phyloP scores from a whole-genome alignment of 306 rosid species.

The Potentilla sterilis region DNA sequence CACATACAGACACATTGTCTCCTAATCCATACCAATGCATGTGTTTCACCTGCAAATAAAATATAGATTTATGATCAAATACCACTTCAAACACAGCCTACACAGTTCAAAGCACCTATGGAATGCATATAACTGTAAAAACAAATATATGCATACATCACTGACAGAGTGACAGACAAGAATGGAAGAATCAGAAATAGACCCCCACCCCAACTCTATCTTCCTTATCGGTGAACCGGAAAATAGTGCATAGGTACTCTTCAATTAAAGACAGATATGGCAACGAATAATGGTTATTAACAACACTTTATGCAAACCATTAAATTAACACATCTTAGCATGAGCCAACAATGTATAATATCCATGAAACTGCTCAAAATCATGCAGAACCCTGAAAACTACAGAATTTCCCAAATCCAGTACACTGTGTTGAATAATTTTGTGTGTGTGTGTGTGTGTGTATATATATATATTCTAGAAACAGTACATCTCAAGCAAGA shows the following conservation, averaged over 20 bases:
- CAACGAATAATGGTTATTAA: neutral
- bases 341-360: neutral
- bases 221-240: too few species aligned
- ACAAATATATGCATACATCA: neutral
- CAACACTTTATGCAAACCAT: neutral
- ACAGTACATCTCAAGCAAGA: neutral
- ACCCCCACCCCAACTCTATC: too few species aligned
- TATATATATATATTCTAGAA: too few species aligned
- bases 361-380: neutral
- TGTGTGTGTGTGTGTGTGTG: neutral
- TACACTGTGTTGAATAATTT: neutral
- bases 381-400: neutral
- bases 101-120: neutral
- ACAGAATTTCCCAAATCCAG: neutral
- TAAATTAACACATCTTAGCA: neutral
- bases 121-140: neutral
- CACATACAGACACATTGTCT: slow-evolving; percentile 75
- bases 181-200: neutral
- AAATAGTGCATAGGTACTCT: too few species aligned
- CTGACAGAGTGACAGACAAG: neutral
- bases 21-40: slow-evolving; percentile 83
- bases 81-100: neutral
- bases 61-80: neutral
- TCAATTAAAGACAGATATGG: neutral
- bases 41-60: slow-evolving; percentile 79